Conservation (phyloP, 768 basidiomycete species). For the Auricularia auricula-judae region DNA sequence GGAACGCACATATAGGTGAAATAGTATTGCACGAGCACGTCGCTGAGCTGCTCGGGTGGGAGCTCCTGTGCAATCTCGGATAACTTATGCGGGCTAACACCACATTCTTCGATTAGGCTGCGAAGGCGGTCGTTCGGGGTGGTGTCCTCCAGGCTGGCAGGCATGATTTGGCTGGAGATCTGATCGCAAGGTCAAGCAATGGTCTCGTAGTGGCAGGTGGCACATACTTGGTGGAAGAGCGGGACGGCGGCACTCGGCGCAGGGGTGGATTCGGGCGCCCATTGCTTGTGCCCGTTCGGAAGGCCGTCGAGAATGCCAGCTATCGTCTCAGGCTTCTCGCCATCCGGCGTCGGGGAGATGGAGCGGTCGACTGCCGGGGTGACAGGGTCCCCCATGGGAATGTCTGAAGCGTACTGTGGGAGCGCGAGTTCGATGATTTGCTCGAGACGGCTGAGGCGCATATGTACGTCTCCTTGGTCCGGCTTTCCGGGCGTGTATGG, state of each 20-base stretch:
- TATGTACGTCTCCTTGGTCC: conserved; percentile 62
- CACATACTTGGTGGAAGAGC: neutral
- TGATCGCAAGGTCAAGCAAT: neutral
- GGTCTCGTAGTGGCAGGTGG: neutral
- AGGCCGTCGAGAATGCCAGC: conserved; percentile 1
- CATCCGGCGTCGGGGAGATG: conserved; percentile 41
- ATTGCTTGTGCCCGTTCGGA: neutral
- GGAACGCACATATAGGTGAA: conserved; percentile 55
- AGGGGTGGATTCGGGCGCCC: neutral
- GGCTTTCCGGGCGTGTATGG: conserved; percentile 81
- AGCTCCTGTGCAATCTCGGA: conserved; percentile 82
- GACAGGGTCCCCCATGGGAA: conserved; percentile 4
- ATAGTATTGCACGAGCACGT: conserved; percentile 75
- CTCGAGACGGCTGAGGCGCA: conserved; percentile 64
- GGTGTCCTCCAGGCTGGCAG: conserved; percentile 11
- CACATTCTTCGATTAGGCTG: conserved; percentile 83
- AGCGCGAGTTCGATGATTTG: conserved; percentile 72
- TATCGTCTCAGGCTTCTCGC: conserved; percentile 29
- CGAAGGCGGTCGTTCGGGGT: conserved; percentile 66
- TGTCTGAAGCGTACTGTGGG: conserved; percentile 51
- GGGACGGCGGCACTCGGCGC: neutral
- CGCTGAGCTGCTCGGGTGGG: conserved; percentile 63
- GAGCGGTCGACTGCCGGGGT: conserved; percentile 32
- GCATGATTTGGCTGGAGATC: conserved; percentile 7
- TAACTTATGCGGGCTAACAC: conserved; percentile 83